Evolutionary conservation across 495 filamentous ascomycete species (phyloP).

Genomic region (Massariosphaeria phaeospora): DNA sequence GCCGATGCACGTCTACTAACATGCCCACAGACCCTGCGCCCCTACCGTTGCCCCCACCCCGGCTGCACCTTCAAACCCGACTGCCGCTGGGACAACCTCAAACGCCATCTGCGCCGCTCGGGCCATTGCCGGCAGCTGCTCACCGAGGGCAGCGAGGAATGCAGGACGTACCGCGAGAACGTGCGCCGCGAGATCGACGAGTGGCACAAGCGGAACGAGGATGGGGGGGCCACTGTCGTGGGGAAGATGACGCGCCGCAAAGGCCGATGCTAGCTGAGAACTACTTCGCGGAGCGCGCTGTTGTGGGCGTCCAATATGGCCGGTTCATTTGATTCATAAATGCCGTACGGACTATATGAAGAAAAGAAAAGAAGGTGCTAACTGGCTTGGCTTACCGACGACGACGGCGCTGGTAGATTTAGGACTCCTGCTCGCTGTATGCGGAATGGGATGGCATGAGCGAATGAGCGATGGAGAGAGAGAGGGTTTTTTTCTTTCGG

Average conservation of each 20-base stretch:
- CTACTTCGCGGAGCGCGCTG: too few species aligned
- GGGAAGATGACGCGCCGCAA: background rate
- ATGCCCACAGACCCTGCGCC: slow-evolving; percentile 11
- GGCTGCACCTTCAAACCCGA: slow-evolving; percentile 31
- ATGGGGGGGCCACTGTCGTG: background rate
- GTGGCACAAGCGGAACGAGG: slow-evolving; percentile 18
- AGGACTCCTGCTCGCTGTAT: too few species aligned
- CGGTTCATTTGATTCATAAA: too few species aligned
- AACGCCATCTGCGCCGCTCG: slow-evolving; percentile 28
- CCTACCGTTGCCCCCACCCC: slow-evolving; percentile 29
- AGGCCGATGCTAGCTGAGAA: background rate
- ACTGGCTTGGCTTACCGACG: too few species aligned
- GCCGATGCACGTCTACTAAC: background rate
- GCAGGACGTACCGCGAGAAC: slow-evolving; percentile 20
- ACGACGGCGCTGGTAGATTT: too few species aligned
- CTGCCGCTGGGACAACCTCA: slow-evolving; percentile 34
- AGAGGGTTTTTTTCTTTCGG: too few species aligned
- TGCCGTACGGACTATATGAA: too few species aligned
- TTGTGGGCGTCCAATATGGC: background rate
- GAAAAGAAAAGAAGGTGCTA: too few species aligned
- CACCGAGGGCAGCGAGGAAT: slow-evolving; percentile 11
- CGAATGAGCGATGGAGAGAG: too few species aligned
- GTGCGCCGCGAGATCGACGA: slow-evolving; percentile 24
- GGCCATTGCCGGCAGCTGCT: slow-evolving; percentile 29
- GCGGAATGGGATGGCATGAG: too few species aligned